Evolutionary conservation across 176 grass and related monocot species (phyloP), one percentile per base, ranked within the genome.

Genomic region (Carex myosuroides): DNA sequence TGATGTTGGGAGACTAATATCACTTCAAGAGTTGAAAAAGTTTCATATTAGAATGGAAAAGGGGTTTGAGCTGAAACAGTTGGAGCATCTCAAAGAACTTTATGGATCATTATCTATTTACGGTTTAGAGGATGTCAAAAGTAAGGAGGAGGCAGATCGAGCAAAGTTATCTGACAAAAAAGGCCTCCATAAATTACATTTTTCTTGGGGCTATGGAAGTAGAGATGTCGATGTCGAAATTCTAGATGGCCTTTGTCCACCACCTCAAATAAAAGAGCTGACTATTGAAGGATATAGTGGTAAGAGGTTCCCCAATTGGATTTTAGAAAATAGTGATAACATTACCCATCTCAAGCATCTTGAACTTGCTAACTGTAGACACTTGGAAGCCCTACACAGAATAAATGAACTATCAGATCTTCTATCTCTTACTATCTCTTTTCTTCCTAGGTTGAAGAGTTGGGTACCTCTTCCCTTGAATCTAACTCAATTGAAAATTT

Each of bases 31-130:
- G 4, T 10, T 84, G 8, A 0, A 2, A 6, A 0, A 0, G 8
- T 84, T 88, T 21, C 66, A 0, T 0, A 42, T 84, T 13, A 30
- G 30, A 11, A 73, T 14, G 4, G 4, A 5, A 26, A 3, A 0
- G 2, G 64, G 84, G 21, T 63, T 71, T n/a, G 70, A 91, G 53
- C 52, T 84, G 42, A 50, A 80, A 14, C 86, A 88, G 44, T 75
- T 91, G 8, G 70, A 72, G 71, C 21, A 30, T 13, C 29, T 91
- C 16, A 33, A 69, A 7, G 67, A 86, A 8, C 60, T 91, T 64
- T 66, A 6, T 44, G 84, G 77, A 18, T 8, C 0, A 0, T 52
- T 88, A n/a, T 0, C 0, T 0, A 88, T 91, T 1, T 0, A 3
- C 1, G 17, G 71, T 60, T 44, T 86, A 30, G 44, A 84, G 29